Evolutionary conservation across 2,329 filamentous ascomycete species (phyloP), one percentile per base, ranked within the genome.

Genomic region (Talaromyces sp.): DNA sequence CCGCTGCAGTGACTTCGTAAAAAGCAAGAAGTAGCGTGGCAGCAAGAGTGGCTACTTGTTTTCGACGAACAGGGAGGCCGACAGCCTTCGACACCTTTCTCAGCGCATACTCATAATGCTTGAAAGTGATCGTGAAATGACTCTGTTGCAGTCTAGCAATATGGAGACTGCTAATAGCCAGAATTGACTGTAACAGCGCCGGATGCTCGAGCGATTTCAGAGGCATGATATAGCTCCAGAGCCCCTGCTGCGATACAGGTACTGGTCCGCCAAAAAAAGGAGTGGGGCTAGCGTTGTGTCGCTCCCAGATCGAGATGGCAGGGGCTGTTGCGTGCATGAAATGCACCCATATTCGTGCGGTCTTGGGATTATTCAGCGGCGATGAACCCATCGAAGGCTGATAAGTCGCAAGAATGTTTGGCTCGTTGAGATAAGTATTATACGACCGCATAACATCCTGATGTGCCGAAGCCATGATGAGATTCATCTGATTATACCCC

Each of bases 1-100:
- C 93, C 23, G 92, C 93, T 39, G 89, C 90, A 88, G 93, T 95
- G 18, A 97, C 91, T 74, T 98, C 95, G 70, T 96, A 98, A 73
- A 92, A 98, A 0, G 88, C 91, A 7, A 99, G 82, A 7, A 98
- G 80, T 39, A 97, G 80, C 0, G 91, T 92, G 1, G 93, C 92
- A 7, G 93, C 93, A n/a, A 98, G 80, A 0, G 92, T 97, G 1
- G 91, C 87, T 8, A 91, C 85, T 62, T 92, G 87, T 8, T 88
- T 86, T 60, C 92, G 86, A 69, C 87, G 86, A 52, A 81, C 82
- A 0, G 86, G 81, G 28, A 90, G 84, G 54, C 86, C 85, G 31
- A 98, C 88, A 55, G 89, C 90, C 67, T 86, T 87, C 6, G 90
- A 88, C 16, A 97, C 84, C 44, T 91, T 82, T 65, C 92, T 88